Evolutionary conservation across 164 flowering plant species (phyloP), one percentile per base, ranked within the genome.

Genomic region (Stephania cephalantha): DNA sequence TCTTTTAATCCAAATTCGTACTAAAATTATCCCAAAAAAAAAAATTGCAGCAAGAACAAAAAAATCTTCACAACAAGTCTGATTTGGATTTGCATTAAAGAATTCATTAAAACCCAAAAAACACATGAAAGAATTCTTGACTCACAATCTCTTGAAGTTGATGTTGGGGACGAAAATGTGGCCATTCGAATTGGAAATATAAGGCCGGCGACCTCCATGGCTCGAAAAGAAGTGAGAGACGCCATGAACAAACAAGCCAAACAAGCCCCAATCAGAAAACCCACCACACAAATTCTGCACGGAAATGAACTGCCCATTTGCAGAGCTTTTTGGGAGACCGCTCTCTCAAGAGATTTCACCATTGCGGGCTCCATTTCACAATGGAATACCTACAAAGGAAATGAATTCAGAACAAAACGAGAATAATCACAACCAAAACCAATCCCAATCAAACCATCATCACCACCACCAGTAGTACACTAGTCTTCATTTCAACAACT

Each of bases 221-320:
- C 75, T 25, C 84, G 88, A 18, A 84, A 79, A 30, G 92, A 87
- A 74, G 91, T 88, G 29, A 90, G 83, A 72, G 83, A 84, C 79
- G 93, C 93, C 17, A 88, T 81, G 68, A 87, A 88, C 78, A 90
- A 74, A 81, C 89, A 86, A 25, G 97, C 85, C 46, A 95, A 80
- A 78, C 97, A 93, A 35, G 89, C 88, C 46, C 98, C 99, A 85
- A 85, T 86, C 5, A 95, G 84, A 74, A 95, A 93, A 69, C 98
- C 97, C 80, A 87, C 81, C 35, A 89, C 98, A 83, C 96, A 92
- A 46, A 91, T 83, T 82, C 91, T 90, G 73, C 99, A 95, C 35
- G 97, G 85, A 82, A 88, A 91, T 75, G 95, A 93, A 75, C 75
- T 89, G 5, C 97, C 89, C 89, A 92, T 87, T 81, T 91, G 89